Evolutionary conservation across 495 filamentous ascomycete genomes (phyloP).

Genomic region (Hyaloscypha finlandica): DNA sequence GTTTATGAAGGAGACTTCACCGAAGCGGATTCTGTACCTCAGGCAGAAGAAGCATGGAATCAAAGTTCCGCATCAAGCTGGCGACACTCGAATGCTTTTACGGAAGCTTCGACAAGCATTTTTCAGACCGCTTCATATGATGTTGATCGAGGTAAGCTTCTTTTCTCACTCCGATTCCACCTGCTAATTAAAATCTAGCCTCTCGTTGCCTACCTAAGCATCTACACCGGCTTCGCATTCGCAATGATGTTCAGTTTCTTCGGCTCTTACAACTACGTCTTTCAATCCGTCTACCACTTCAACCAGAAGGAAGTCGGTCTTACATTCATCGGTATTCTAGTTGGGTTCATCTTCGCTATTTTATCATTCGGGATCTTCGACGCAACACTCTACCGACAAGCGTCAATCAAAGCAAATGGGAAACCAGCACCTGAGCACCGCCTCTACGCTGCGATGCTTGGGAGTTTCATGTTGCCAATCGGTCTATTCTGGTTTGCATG

Average conservation of each 20-base stretch:
- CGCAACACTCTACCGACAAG: too few species aligned
- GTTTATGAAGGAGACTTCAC: too few species aligned
- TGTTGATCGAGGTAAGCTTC: too few species aligned
- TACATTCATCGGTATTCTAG: constrained; percentile 26
- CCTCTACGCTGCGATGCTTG: constrained; percentile 30
- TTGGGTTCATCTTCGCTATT: constrained; percentile 27
- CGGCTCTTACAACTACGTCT: constrained; percentile 31
- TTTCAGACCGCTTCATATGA: too few species aligned
- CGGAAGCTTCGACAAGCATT: too few species aligned
- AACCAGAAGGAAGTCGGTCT: constrained; percentile 30
- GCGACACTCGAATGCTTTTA: too few species aligned
- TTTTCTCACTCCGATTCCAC: constrained; percentile 36
- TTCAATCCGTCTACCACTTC: constrained; percentile 29
- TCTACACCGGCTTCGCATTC: constrained; percentile 31
- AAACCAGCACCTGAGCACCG: background rate
- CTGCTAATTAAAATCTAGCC: constrained; percentile 19
- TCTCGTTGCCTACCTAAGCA: constrained; percentile 19
- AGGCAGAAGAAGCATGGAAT: too few species aligned
- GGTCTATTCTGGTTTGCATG: constrained; percentile 30
- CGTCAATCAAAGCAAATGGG: too few species aligned
- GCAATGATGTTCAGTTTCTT: constrained; percentile 33
- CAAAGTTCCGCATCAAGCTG: too few species aligned
- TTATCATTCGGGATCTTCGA: constrained; percentile 15
- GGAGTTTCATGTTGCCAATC: constrained; percentile 26
- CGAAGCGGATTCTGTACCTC: too few species aligned